Conservation (phyloP, 1,284 basidiomycete genomes). For the Pascua guehoae region DNA sequence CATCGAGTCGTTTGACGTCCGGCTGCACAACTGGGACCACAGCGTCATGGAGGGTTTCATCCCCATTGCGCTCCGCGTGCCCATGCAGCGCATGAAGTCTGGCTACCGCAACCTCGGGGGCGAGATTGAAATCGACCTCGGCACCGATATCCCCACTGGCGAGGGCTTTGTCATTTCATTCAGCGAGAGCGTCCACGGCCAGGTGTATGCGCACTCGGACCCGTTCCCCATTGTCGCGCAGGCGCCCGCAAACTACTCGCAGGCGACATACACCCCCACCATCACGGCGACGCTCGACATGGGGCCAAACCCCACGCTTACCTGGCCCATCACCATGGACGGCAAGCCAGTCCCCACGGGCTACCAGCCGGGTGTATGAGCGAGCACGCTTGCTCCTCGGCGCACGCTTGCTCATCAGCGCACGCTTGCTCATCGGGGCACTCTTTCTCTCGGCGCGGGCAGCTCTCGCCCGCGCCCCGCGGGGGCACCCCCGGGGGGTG, state of each 20-base stretch:
- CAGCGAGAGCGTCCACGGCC: slow-evolving; percentile 40
- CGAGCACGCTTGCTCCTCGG: neutral
- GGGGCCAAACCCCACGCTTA: slow-evolving; percentile 22
- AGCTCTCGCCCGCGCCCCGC: too few species aligned
- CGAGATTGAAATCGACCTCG: slow-evolving; percentile 44
- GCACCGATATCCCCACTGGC: slow-evolving; percentile 30
- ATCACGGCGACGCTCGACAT: slow-evolving; percentile 17
- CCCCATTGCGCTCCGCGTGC: slow-evolving; percentile 42
- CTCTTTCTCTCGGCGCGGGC: too few species aligned
- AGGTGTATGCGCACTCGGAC: slow-evolving; percentile 42
- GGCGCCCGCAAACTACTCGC: slow-evolving; percentile 9
- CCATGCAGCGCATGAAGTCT: slow-evolving; percentile 32
- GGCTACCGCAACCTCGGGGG: slow-evolving; percentile 44
- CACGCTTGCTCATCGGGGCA: too few species aligned
- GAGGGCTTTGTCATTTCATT: slow-evolving; percentile 43
- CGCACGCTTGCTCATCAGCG: too few species aligned
- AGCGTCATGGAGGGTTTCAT: slow-evolving; percentile 45
- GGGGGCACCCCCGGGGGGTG: too few species aligned
- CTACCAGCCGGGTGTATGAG: neutral
- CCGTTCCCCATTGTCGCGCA: slow-evolving; percentile 38
- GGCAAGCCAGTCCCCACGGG: slow-evolving; percentile 15
- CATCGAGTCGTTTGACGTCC: slow-evolving; percentile 46
- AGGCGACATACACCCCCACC: slow-evolving; percentile 28
- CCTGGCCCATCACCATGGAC: slow-evolving; percentile 43
- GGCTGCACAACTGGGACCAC: slow-evolving; percentile 44